These are phyloP conservation scores for Aphanoascus verrucosus DNA, from an alignment of 2,329 filamentous ascomycete genomes.

Conservation along the genomic window DNA sequence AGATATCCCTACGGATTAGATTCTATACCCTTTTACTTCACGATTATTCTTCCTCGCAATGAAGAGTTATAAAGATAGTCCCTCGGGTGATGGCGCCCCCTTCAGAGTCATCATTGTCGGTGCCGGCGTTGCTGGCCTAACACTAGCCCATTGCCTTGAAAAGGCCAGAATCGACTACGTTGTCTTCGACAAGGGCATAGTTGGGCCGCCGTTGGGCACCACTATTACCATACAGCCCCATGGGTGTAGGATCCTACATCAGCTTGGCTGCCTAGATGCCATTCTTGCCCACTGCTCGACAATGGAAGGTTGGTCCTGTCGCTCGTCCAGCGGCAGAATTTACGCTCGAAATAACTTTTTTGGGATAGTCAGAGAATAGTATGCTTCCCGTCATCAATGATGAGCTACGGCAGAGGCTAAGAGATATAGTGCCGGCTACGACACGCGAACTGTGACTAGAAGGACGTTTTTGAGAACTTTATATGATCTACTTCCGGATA, in stretches of 20 bases:
- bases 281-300: background rate
- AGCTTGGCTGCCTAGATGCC: constrained; percentile 32
- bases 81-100: background rate
- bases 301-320: background rate
- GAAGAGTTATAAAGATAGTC: background rate
- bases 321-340: background rate
- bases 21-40: background rate
- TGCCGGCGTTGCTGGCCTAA: constrained; percentile 40
- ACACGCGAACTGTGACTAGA: background rate
- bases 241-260: constrained; percentile 40
- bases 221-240: constrained; percentile 39
- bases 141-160: constrained; percentile 40
- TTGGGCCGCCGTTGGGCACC: constrained; percentile 40
- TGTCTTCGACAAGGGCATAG: constrained; percentile 36
- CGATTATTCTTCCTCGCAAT: background rate
- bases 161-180: constrained; percentile 39
- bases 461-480: background rate
- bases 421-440: background rate
- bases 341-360: background rate
- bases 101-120: constrained; percentile 39
- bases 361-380: background rate
- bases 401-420: background rate
- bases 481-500: background rate
- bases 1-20: background rate
- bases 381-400: background rate